Evolutionary conservation across 495 filamentous ascomycete species (phyloP).

Genomic region (Penicillium longicatenatum): DNA sequence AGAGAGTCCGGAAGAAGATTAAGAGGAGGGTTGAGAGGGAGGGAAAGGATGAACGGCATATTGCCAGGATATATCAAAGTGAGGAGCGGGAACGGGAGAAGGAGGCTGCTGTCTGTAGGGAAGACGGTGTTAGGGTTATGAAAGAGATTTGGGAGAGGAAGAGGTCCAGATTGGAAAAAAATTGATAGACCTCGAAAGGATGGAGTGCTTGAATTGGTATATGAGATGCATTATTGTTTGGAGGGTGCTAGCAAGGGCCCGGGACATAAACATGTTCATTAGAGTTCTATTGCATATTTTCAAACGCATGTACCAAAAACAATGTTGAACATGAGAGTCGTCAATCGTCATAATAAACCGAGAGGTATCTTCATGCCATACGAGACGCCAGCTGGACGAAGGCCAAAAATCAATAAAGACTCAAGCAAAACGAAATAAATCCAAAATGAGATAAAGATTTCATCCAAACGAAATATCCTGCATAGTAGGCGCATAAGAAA

Average conservation of each 20-base stretch:
- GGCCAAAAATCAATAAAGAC: conserved; percentile 11
- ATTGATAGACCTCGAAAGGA: too few relatives aligned
- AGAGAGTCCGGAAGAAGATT: conserved; percentile 37
- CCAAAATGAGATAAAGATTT: conserved; percentile 1
- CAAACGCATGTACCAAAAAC: conserved; percentile 2
- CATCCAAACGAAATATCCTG: background rate
- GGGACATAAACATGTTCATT: background rate
- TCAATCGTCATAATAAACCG: conserved; percentile 22
- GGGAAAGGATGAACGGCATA: conserved; percentile 37
- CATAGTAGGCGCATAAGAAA: conserved; percentile 5
- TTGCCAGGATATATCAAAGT: conserved; percentile 39
- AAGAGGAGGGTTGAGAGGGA: conserved; percentile 39
- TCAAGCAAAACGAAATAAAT: conserved; percentile 2
- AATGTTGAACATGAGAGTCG: conserved; percentile 21
- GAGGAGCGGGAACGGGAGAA: conserved; percentile 43
- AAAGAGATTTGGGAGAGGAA: conserved; percentile 25
- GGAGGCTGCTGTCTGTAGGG: conserved; percentile 35
- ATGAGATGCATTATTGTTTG: background rate
- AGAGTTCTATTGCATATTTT: conserved; percentile 1
- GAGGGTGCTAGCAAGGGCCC: too few relatives aligned
- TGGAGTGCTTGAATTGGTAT: too few relatives aligned
- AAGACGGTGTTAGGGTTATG: conserved; percentile 39
- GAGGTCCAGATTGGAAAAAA: background rate
- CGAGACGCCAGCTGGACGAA: conserved; percentile 21
- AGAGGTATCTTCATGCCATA: conserved; percentile 28